phyloP scores from a whole-genome alignment of 2,329 filamentous ascomycete genomes.

The Fusarium sp. region DNA sequence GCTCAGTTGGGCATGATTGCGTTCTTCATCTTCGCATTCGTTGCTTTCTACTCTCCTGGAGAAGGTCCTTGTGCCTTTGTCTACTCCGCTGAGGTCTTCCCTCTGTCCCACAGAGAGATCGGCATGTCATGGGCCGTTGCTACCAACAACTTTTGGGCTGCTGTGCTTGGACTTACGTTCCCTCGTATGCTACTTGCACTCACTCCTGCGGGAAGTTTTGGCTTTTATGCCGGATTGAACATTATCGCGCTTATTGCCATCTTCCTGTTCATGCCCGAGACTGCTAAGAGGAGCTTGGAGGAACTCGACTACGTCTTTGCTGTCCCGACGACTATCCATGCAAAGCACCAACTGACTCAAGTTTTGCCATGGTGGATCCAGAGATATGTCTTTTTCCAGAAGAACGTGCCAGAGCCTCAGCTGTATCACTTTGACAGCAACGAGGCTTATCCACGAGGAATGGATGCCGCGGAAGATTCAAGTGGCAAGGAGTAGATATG shows the following conservation, averaged over 20 bases:
- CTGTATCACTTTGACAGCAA: not conserved
- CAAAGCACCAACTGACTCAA: not conserved
- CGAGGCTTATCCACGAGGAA: not conserved
- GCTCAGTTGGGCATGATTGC: constrained; percentile 64
- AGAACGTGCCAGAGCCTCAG: not conserved
- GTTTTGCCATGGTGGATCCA: not conserved
- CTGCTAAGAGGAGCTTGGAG: constrained; percentile 64
- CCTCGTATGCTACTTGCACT: constrained; percentile 60
- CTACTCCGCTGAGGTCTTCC: constrained; percentile 73
- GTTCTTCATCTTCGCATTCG: constrained; percentile 74
- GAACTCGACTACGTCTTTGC: constrained; percentile 62
- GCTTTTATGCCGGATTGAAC: constrained; percentile 64
- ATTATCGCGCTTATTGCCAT: constrained; percentile 61
- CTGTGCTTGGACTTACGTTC: constrained; percentile 63
- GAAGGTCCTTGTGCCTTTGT: constrained; percentile 72
- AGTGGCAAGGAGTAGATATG: too few relatives aligned
- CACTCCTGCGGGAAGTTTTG: constrained; percentile 53
- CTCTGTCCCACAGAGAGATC: constrained; percentile 71
- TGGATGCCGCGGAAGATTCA: too few relatives aligned
- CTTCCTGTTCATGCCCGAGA: constrained; percentile 65
- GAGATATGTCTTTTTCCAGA: not conserved
- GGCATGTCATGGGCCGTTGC: constrained; percentile 74
- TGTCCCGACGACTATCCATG: not conserved
- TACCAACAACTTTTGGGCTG: constrained; percentile 67
- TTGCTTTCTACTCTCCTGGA: constrained; percentile 72